Evolutionary conservation across 164 flowering plant genomes (phyloP), one percentile per base, ranked within the genome.

Genomic region (Umbilicus rupestris): DNA sequence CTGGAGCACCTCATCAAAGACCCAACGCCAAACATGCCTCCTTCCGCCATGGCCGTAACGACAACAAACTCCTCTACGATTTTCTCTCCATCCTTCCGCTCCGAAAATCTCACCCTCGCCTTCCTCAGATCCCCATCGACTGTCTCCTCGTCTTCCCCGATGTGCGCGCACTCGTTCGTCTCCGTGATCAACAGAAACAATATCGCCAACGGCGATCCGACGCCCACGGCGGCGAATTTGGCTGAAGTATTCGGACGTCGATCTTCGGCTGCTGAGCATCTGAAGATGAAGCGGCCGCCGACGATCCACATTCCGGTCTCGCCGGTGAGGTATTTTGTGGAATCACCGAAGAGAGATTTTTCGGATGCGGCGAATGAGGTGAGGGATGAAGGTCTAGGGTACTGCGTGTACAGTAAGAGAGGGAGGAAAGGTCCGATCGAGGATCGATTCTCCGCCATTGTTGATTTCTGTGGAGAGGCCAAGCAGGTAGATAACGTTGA

Each of bases 371-470:
- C 41, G 6, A 64, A 60, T 45, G 79, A 68, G 66, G 72, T 82
- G 63, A 92, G 80, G 77, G 74, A 55, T 16, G 91, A 83, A 68
- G 80, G 79, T 24, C 82, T 81, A 35, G 84, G 80, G 65, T 87
- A 76, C 67, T 79, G 87, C 31, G 95, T 89, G 30, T 89, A 70
- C 71, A 89, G 96, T 72, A 91, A 87, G 83, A 83, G 74, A 70
- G 96, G 98, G 63, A 81, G 85, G 81, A 84, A 92, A 70, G 91
- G 75, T 30, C 78, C 75, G 7, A 85, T 87, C 88, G 97, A 94
- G 79, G 97, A 94, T 78, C 75, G 95, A 22, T 87, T 77, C 74
- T 84, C 89, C 1, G 89, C 89, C 29, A 59, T 66, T 5, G 65
- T 82, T n/a, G 78, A 79, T 69, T 37, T 85, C 58, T 76, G 79